Evolutionary conservation across 306 rosid genomes (phyloP), one percentile per base, ranked within the genome.

Genomic region (Ochetophila trinervis): DNA sequence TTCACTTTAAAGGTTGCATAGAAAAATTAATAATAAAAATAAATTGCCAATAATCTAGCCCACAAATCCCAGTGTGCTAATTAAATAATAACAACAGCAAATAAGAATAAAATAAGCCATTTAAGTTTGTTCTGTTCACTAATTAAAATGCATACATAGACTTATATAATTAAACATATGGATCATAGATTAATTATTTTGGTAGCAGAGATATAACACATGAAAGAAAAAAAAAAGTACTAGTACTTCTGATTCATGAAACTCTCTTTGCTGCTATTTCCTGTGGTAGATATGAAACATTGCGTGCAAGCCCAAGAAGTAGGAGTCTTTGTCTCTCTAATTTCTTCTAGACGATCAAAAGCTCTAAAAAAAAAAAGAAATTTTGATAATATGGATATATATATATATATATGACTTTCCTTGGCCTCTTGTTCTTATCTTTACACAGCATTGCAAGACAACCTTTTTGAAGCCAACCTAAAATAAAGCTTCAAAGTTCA

Each of bases 391-490:
- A 27, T 27, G 32, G 27, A 61, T 35, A 17, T 18, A n/a, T n/a
- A n/a, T n/a, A 45, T 63, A 35, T 30, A 62, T 16, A 63, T 15
- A 22, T 11, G 35, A 50, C 54, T 49, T 45, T 54, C 58, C 18
- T 36, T 59, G 63, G 53, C 50, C 53, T 70, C 67, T 22, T 32
- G 40, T 64, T 78, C 42, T 66, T 24, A 44, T 21, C 35, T 37
- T 20, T 35, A 32, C 59, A 35, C 59, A 53, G 48, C 56, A 63
- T 53, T 60, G 42, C 73, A 47, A 50, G 65, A 51, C 40, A 45
- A 60, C 36, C 63, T 65, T 22, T 82, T 79, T 74, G 73, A 75
- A 77, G 72, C 84, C 74, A 62, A 72, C 75, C 85, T 67, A 78
- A 82, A 78, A 77, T 22, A 71, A 66, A 59, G 74, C 76, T 79